Base-by-base conservation (phyloP, 192 early-diverging fungal species). In the Piromyces finnis region DNA sequence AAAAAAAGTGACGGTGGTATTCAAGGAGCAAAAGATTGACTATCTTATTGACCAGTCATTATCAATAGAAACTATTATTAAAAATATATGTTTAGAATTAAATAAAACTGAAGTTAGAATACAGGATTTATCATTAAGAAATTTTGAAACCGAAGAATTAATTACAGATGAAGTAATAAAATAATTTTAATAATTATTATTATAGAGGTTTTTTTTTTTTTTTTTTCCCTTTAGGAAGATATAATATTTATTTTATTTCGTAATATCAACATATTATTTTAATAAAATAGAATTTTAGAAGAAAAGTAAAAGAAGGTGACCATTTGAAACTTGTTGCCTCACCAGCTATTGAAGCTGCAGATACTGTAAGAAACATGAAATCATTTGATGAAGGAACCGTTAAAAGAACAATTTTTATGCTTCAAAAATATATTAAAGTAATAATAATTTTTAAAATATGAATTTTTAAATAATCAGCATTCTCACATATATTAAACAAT, bases 391-490 rank as follows among this genome's bases (percentile, higher is more conserved):
- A 91, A 37, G 85, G 84, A 78, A 78, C 84, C 1, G 77, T 92
- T 6, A 92, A 91, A 83, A 86, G 88, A 35, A 86, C 90, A 2
- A 88, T 89, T 1, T 92, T 92, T 77, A 83, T 86, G 26, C 84
- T 92, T 36, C 88, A 91, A 82, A 92, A 92, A 78, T 90, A 88
- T 59, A 81, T 92, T 16, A 91, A 89, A 82, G 90, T 88, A 83
- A 79, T 32, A 32, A 32, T n/a, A n/a, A n/a, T n/a, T n/a, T n/a
- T n/a, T n/a, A n/a, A n/a, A n/a, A n/a, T n/a, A n/a, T n/a, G n/a
- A n/a, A n/a, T n/a, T n/a, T n/a, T n/a, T n/a, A n/a, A n/a, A n/a
- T n/a, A n/a, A n/a, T n/a, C n/a, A n/a, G n/a, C n/a, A n/a, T n/a
- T n/a, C n/a, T n/a, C n/a, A n/a, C n/a, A n/a, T n/a, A n/a, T n/a